These are phyloP conservation scores for Didymella glomerata DNA, from an alignment of 2,329 filamentous ascomycete genomes.

Conservation along the genomic window DNA sequence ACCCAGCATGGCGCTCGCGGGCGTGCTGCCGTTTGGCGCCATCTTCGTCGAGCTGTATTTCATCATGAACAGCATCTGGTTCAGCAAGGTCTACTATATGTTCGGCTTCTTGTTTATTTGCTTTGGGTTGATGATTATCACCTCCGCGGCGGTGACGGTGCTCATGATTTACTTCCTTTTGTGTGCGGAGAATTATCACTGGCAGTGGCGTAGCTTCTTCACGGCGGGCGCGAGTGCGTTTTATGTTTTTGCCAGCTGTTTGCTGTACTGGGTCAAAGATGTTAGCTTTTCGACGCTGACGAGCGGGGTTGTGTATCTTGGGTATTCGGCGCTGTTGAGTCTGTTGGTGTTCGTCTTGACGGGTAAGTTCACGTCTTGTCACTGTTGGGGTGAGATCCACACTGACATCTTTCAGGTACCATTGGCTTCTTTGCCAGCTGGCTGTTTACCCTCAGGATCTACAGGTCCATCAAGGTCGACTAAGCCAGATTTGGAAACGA, in stretches of 20 bases:
- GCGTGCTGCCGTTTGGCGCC: conserved; percentile 90
- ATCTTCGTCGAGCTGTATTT: conserved; percentile 99
- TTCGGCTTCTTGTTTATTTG: conserved; percentile 98
- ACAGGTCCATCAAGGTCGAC: conserved; percentile 97
- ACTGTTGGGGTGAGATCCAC: background rate
- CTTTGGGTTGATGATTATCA: conserved; percentile 97
- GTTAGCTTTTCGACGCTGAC: conserved; percentile 85
- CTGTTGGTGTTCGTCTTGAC: conserved; percentile 93
- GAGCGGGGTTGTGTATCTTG: conserved; percentile 88
- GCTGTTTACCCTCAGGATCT: conserved; percentile 93
- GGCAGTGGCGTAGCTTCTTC: conserved; percentile 96
- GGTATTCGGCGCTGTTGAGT: conserved; percentile 88
- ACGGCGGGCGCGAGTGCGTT: conserved; percentile 88
- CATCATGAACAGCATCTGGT: conserved; percentile 99
- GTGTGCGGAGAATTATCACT: conserved; percentile 96
- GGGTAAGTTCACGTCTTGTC: conserved; percentile 65
- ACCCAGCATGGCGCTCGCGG: conserved; percentile 90
- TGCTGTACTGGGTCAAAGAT: conserved; percentile 90
- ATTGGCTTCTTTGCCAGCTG: conserved; percentile 97
- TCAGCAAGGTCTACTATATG: conserved; percentile 99
- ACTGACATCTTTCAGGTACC: conserved; percentile 67
- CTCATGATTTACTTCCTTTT: conserved; percentile 96
- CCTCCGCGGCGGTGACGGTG: conserved; percentile 88
- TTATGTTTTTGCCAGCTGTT: conserved; percentile 90
- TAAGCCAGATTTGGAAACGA: conserved; percentile 52